Base-by-base conservation (phyloP, 2,329 filamentous ascomycete species). In the Alternaria arbusti region DNA sequence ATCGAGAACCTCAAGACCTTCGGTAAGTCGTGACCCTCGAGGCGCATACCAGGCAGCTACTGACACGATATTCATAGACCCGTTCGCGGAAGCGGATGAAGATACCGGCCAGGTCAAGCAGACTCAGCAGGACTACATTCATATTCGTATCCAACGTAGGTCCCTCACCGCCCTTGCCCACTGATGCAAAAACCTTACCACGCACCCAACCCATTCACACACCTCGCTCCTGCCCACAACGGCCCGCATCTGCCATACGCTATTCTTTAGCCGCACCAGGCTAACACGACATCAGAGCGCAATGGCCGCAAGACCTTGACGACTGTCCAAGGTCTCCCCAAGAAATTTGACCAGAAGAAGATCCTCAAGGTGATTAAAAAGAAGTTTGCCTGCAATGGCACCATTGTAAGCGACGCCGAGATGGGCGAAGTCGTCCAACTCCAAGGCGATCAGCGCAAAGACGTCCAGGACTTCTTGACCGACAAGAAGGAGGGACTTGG, bases 301-400 rank as follows among this genome's bases (percentile, higher is more conserved):
- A 99, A 99, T 98, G 96, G 96, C 90, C 96, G 96, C 85, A 99
- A 99, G 90, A 98, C 96, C 87, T 89, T 99, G 91, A 99, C 96
- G 78, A 99, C 96, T 78, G 94, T 99, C 80, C 95, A 98, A 89
- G 96, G 96, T 85, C 90, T 99, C 79, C 95, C 96, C 70, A 96
- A 96, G 87, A 97, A 98, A 83, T 98, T 97, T 81, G 95, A 97
- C 86, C 94, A 96, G 85, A 98, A 97, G 90, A 97, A 97, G 87
- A 97, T 99, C 82, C 90, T 99, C 79, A 97, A 97, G 88, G 94
- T 97, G 84, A 97, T 98, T 88, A 98, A 98, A 91, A 98, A 98
- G 90, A 96, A 97, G 83, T 98, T 98, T 80, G 95, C 96, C 84
- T 98, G 95, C 93, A 98, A 99, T 97, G 96, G 96, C 89, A 98